A percentile compares a stretch with the other conserved stretches of the same genome.
Conservation (phyloP, 2,329 filamentous ascomycete genomes). For the Plectosphaerella cucumerina region DNA sequence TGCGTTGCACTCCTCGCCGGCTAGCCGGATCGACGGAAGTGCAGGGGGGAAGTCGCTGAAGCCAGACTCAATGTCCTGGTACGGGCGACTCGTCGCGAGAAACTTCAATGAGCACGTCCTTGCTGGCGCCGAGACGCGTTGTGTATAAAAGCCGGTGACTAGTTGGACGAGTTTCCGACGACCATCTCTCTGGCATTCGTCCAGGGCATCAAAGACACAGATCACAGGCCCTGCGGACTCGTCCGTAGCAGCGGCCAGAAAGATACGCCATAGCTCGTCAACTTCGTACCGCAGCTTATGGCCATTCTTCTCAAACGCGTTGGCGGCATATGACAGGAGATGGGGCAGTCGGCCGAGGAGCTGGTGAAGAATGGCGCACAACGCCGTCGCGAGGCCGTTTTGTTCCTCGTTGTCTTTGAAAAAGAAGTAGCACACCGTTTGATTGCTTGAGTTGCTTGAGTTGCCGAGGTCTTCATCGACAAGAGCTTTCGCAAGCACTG, state of each 20-base stretch:
- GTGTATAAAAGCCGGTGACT: slow-evolving; percentile 3
- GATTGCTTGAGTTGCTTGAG: slow-evolving; percentile 2
- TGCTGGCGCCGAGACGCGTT: background rate
- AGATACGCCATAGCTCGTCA: slow-evolving; percentile 6
- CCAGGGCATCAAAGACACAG: slow-evolving; percentile 8
- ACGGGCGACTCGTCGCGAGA: slow-evolving; percentile 8
- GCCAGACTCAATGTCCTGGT: slow-evolving; percentile 4
- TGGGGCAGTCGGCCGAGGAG: slow-evolving; percentile 20
- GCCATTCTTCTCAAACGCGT: slow-evolving; percentile 14
- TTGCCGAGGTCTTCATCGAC: slow-evolving; percentile 22
- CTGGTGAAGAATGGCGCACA: slow-evolving; percentile 32
- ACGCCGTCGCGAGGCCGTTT: slow-evolving; percentile 18
- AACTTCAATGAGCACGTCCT: slow-evolving; percentile 2
- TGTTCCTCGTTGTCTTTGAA: slow-evolving; percentile 16
- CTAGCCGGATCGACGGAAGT: slow-evolving; percentile 4
- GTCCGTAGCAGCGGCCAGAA: slow-evolving; percentile 2
- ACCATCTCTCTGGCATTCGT: slow-evolving; percentile 4
- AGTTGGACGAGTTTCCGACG: background rate
- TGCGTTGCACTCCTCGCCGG: slow-evolving; percentile 5
- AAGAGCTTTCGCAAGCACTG: slow-evolving; percentile 28
- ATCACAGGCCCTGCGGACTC: background rate
- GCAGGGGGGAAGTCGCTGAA: background rate
- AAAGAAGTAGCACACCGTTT: slow-evolving; percentile 25
- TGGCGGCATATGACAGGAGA: slow-evolving; percentile 16
- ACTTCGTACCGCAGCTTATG: slow-evolving; percentile 9